Base-by-base conservation (phyloP, 2,329 filamentous ascomycete species). In the Phyllosticta capitalensis region DNA sequence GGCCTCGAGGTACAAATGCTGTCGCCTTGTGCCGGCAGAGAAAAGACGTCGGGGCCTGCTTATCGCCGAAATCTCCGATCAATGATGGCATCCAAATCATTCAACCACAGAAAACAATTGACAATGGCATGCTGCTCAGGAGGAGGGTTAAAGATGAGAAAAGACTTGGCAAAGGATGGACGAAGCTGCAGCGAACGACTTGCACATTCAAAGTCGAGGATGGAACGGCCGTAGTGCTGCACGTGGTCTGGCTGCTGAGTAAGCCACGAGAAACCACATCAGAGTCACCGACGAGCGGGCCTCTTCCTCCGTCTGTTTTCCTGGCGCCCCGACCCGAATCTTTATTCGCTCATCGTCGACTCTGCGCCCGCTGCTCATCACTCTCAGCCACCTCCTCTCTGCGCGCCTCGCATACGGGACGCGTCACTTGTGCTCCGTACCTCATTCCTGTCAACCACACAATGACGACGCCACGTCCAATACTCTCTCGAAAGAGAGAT, bases 401-500 rank as follows among this genome's bases (percentile, higher is more conserved):
- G 38, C 17, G 38, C 38, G n/a, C 38, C 38, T 45, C 38, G 38
- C 38, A 45, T n/a, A 17, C 30, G 17, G 17, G 38, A 45, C 38
- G 38, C 38, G 38, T 45, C 38, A 45, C 1, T n/a, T 45, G 38
- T n/a, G 7, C 38, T n/a, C 14, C 14, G 38, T 7, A 5, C 17
- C 38, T 4, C 17, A 45, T 45, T 19, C 38, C 38, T n/a, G 38
- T 45, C 38, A 45, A 45, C 6, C 6, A 17, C 38, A 45, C 4
- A 4, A 45, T 45, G 38, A 45, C 52, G 3, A 14, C 21, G 19
- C 52, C 51, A 20, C 58, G 59, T 3, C 65, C 67, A 1, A 70
- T 75, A 17, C 66, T 71, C 28, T 62, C 64, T 21, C 71, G 77
- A 53, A 78, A 77, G 67, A 69, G 69, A 20, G 78, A 81, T 60